Conservation (phyloP, 257 asterid species). For the Plectranthus barbatus region DNA sequence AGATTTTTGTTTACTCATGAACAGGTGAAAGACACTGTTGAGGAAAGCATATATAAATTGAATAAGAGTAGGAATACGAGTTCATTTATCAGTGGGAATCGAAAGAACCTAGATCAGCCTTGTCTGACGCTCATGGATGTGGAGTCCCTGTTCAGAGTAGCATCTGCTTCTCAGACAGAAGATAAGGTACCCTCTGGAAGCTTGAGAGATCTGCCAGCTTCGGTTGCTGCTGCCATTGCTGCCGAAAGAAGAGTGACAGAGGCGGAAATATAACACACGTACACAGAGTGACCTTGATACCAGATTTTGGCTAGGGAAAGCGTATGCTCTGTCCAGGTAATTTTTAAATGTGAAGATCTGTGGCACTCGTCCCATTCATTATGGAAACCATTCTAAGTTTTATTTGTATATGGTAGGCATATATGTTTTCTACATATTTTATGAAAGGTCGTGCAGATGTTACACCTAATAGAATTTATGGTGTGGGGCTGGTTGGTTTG, state of each 20-base stretch:
- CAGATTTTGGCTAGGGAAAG: neutral
- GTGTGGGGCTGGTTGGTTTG: too few species aligned
- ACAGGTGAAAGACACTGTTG: slow-evolving; percentile 86
- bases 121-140: slow-evolving; percentile 72
- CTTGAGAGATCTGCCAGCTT: slow-evolving; percentile 73
- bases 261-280: slow-evolving; percentile 18
- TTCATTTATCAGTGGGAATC: slow-evolving; percentile 74
- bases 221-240: slow-evolving; percentile 87
- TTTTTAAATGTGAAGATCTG: too few species aligned
- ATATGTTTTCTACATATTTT: neutral
- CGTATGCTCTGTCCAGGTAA: neutral
- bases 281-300: neutral
- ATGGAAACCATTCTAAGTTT: neutral
- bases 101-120: slow-evolving; percentile 88
- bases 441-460: neutral
- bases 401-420: neutral
- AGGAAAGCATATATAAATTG: slow-evolving; percentile 80
- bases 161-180: slow-evolving; percentile 26
- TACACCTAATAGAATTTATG: too few species aligned
- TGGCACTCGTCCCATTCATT: neutral
- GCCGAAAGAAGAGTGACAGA: slow-evolving; percentile 76
- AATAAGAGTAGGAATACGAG: slow-evolving; percentile 65
- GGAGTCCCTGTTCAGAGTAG: slow-evolving; percentile 70
- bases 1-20: slow-evolving; percentile 1
- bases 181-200: slow-evolving; percentile 31